Base-by-base conservation (phyloP, 441 rosid genomes). In the Aleurites moluccanus region DNA sequence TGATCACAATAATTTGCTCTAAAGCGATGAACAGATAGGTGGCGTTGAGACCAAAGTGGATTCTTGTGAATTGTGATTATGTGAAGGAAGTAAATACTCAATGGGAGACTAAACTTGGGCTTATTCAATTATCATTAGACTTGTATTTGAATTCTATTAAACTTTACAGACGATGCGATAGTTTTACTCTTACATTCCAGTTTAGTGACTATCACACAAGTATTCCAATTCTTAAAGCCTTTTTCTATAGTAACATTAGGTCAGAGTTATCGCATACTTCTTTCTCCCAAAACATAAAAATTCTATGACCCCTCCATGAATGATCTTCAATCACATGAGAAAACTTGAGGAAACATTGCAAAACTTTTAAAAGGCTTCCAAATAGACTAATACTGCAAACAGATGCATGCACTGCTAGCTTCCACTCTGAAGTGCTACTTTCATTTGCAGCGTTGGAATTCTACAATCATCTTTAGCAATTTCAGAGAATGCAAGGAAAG, bases 31-130 rank as follows among this genome's bases (percentile, higher is more conserved):
- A 64, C 11, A 50, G 55, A 42, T 50, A 67, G 68, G 61, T 53
- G 64, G 38, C 9, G 64, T 52, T 56, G 45, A 23, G n/a, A 57
- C 23, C 35, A 23, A 62, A 44, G 47, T 11, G 15, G 38, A 53
- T 74, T 64, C 60, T 20, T 59, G 42, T 67, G 63, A 55, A 55
- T 55, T n/a, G 59, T 55, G 60, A 75, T 57, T 53, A 25, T 28
- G 38, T 10, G 13, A 50, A n/a, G n/a, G n/a, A n/a, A 38, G 2
- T 49, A 42, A 28, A 52, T 44, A 50, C 55, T 64, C 23, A 33
- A 1, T 47, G 77, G 40, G 40, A 49, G 60, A 64, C 27, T 63
- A 55, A 18, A 21, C 61, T 50, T 63, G 45, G 74, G 74, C 25
- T 67, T 56, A n/a, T 63, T 53, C n/a, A 65, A 25, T 61, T 67